A percentile compares a stretch with the other conserved stretches of the same genome.
Evolutionary conservation across 768 basidiomycete species (phyloP).

Genomic region (Tulasnella sp.): DNA sequence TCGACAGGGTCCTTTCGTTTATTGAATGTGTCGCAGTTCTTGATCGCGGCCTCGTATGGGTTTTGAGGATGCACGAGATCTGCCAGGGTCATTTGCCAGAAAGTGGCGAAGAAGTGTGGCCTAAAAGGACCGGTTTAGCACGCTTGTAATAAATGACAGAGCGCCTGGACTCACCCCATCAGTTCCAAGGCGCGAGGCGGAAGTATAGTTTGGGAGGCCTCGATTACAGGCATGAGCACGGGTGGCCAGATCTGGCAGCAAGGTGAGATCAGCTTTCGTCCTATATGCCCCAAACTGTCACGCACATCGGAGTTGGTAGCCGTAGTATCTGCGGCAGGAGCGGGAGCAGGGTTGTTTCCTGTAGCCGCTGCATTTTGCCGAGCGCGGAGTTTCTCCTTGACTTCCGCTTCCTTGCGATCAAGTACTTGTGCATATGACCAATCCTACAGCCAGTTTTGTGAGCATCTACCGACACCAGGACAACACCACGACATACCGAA

Average conservation of each 20-base stretch:
- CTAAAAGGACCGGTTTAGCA: slow-evolving; percentile 36
- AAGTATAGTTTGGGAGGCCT: slow-evolving; percentile 63
- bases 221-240: slow-evolving; percentile 61
- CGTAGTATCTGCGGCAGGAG: not conserved
- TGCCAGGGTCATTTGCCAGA: slow-evolving; percentile 93
- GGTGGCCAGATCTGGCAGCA: slow-evolving; percentile 58
- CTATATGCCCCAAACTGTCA: not conserved
- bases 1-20: slow-evolving; percentile 26
- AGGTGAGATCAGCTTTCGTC: not conserved
- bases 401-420: not conserved
- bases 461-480: not conserved
- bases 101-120: slow-evolving; percentile 87
- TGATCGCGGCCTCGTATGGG: slow-evolving; percentile 73
- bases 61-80: slow-evolving; percentile 72
- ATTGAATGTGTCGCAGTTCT: slow-evolving; percentile 29
- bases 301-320: not conserved
- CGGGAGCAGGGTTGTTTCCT: not conserved
- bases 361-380: not conserved
- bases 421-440: not conserved
- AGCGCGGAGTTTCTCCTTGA: slow-evolving; percentile 2
- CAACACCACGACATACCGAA: slow-evolving; percentile 13
- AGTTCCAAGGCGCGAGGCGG: slow-evolving; percentile 55
- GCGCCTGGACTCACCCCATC: slow-evolving; percentile 54
- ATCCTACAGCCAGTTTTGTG: not conserved
- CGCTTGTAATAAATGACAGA: slow-evolving; percentile 1